Evolutionary conservation across 1,139 yeast genomes (phyloP).

Genomic region (Candida buenavistaensis): DNA sequence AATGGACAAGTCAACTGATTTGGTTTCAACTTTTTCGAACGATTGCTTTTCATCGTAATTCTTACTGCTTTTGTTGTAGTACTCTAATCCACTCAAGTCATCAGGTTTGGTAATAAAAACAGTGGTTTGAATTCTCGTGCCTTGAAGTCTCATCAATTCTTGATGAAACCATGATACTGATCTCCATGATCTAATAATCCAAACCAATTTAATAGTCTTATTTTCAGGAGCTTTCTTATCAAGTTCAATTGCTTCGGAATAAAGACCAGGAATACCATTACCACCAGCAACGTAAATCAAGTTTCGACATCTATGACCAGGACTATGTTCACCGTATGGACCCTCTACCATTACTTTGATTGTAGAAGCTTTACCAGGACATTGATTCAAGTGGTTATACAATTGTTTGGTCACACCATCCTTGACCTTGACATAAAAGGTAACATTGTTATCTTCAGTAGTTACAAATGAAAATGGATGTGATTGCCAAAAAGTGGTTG

Average conservation of each 20-base stretch:
- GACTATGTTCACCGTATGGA: constrained; percentile 40
- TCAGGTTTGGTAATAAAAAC: constrained; percentile 32
- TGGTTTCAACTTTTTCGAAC: constrained; percentile 17
- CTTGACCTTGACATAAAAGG: constrained; percentile 31
- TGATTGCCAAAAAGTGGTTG: constrained; percentile 40
- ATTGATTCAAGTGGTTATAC: constrained; percentile 27
- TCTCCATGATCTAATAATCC: constrained; percentile 46
- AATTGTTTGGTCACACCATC: constrained; percentile 38
- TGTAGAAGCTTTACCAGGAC: constrained; percentile 30
- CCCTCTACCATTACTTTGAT: constrained; percentile 20
- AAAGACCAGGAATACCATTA: constrained; percentile 42
- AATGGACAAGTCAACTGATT: constrained; percentile 7
- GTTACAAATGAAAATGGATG: constrained; percentile 31
- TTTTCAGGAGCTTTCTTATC: constrained; percentile 28
- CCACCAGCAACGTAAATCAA: constrained; percentile 39
- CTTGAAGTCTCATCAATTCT: constrained; percentile 23
- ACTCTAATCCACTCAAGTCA: constrained; percentile 6
- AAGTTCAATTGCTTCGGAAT: constrained; percentile 34
- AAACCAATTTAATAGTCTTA: constrained; percentile 27
- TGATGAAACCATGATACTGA: constrained; percentile 35
- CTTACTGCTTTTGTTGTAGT: not conserved
- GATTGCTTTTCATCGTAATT: constrained; percentile 4
- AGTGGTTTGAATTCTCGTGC: constrained; percentile 25
- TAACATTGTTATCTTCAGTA: constrained; percentile 20
- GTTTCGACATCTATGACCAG: constrained; percentile 27